Conservation (phyloP, 345 rosid species). For the Populus alba region DNA sequence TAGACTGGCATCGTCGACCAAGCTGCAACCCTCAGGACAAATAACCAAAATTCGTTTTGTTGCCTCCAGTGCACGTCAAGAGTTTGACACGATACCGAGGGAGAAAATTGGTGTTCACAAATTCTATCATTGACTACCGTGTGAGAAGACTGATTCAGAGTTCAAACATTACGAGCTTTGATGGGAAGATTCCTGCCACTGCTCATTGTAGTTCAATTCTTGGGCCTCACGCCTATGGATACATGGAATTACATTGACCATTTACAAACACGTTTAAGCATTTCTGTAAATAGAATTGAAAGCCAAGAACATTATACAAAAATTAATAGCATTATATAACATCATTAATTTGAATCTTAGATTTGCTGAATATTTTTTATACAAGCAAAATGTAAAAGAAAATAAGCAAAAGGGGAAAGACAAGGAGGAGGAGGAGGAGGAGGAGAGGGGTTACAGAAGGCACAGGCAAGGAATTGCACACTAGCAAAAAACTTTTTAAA, state of each 20-base stretch:
- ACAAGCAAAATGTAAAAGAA: slow-evolving; percentile 6
- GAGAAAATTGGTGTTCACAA: too few relatives aligned
- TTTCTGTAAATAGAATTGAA: not conserved
- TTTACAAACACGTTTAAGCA: not conserved
- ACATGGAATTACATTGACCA: not conserved
- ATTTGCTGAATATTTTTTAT: not conserved
- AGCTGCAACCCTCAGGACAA: not conserved
- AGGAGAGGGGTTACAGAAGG: not conserved
- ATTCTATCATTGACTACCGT: not conserved
- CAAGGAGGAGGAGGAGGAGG: not conserved
- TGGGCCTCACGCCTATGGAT: not conserved
- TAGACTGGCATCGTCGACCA: not conserved
- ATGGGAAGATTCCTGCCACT: not conserved
- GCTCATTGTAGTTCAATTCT: not conserved
- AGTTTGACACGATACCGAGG: too few relatives aligned
- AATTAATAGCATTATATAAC: not conserved
- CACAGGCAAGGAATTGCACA: slow-evolving; percentile 5
- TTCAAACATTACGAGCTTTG: not conserved
- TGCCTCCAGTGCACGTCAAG: too few relatives aligned
- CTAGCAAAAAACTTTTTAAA: slow-evolving; percentile 5
- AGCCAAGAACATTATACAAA: not conserved
- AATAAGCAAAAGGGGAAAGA: not conserved
- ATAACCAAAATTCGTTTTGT: not conserved
- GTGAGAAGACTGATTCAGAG: not conserved
- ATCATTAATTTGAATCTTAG: not conserved